Evolutionary conservation across 331 rosid genomes (phyloP), one percentile per base, ranked within the genome.

Genomic region (Malus hybrid): DNA sequence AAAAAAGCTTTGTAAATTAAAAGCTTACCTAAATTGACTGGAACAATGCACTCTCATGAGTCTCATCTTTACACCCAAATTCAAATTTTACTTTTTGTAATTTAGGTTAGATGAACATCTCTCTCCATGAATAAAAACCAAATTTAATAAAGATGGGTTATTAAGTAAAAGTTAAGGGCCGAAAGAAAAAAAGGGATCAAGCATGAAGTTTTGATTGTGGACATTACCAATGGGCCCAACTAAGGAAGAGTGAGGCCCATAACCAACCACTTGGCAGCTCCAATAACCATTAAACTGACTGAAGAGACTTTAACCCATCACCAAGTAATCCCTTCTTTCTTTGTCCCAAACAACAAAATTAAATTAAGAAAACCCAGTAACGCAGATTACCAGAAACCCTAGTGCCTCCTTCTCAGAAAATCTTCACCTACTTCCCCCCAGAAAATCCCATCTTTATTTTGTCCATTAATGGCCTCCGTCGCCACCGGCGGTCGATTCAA

Each of bases 401-500:
- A 60, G 57, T 5, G 19, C 55, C 42, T 6, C 28, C 6, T 33
- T n/a, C 33, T 56, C 14, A 1, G 19, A 36, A 59, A 72, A 22
- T 10, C 64, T 20, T 27, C 13, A 59, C 33, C 33, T 10, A 5
- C 62, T 8, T 11, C 13, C 46, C 50, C 61, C 54, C 57, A 12
- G 15, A 69, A 70, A 28, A 28, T 20, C 60, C 7, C 1, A 52
- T 27, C 27, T 11, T 8, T 42, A 6, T 24, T 36, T 33, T 6
- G 18, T 39, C 24, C 67, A 57, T 69, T 77, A 48, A 93, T 93
- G 98, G 88, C 89, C 27, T 66, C 82, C 32, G 22, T 67, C 73
- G 33, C 54, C 79, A 28, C 44, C 19, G 88, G 90, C 56, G 94
- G 90, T 20, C 80, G 95, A 70, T 86, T 90, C 85, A 96, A 96